These are phyloP conservation scores for Pistacia atlantica DNA, from an alignment of 345 rosid genomes.

Conservation along the genomic window DNA sequence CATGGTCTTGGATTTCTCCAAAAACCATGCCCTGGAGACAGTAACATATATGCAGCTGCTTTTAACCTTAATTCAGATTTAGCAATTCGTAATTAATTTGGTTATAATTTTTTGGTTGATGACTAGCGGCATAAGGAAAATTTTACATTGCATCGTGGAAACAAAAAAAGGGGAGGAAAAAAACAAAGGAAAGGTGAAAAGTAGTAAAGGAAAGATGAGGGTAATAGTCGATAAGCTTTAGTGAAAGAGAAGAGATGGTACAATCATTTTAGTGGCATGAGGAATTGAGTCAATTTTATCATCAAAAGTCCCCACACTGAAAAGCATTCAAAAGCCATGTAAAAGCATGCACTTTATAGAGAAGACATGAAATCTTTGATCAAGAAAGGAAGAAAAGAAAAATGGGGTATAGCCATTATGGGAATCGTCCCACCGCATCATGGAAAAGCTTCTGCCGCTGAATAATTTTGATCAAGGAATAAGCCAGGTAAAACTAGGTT, in stretches of 20 bases:
- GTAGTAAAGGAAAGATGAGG: slow-evolving; percentile 3
- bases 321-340: slow-evolving; percentile 15
- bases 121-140: background rate
- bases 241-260: slow-evolving; percentile 12
- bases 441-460: background rate
- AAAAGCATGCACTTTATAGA: slow-evolving; percentile 8
- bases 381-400: slow-evolving; percentile 4
- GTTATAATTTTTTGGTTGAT: background rate
- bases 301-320: slow-evolving; percentile 19
- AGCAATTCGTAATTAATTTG: background rate
- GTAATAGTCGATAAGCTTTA: slow-evolving; percentile 12
- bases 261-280: slow-evolving; percentile 26
- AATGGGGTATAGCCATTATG: slow-evolving; percentile 3
- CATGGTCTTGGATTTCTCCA: slow-evolving; percentile 5
- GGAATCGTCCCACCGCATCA: slow-evolving; percentile 13
- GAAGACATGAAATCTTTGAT: background rate
- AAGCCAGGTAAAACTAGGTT: background rate
- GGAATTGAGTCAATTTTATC: slow-evolving; percentile 12
- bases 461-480: slow-evolving; percentile 8
- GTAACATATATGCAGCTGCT: background rate
- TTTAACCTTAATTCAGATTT: background rate
- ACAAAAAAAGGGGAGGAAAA: background rate
- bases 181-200: background rate
- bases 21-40: background rate
- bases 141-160: background rate